Evolutionary conservation across 495 filamentous ascomycete genomes (phyloP), one percentile per base, ranked within the genome.

Genomic region (Tuber microsphaerosporum): DNA sequence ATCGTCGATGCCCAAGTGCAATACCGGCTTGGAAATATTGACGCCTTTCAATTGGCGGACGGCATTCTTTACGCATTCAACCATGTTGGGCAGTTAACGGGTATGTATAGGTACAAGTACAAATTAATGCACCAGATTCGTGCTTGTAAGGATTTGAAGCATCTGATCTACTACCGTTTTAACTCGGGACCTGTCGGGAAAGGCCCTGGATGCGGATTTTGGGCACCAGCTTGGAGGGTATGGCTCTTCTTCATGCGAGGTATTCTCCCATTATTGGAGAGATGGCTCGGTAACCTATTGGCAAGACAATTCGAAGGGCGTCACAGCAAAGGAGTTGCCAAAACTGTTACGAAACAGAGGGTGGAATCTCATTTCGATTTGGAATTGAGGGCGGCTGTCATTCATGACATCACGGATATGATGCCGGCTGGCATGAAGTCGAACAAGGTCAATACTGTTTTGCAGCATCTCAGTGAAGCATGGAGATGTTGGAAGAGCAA

Each of bases 401-500:
- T 99, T 93, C 93, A 94, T 31, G 96, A 99, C 85, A 86, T 99
- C 42, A 97, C 97, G 91, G 96, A 99, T 80, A 99, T 99, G 96
- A 99, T 99, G 96, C 96, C 96, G 1, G 96, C 97, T 83, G 96
- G 96, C 74, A 97, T 99, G 87, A 97, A 97, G 85, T 94, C 97
- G 83, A 99, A 94, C 85, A 99, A 99, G 85, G 94, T 99, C 84
- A 97, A 98, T 83, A 97, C 95, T 2, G 94, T 99, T 46, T 86
- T 99, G 70, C 95, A 99, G 81, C 95, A 99, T 88, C 86, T 98
- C 39, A 97, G 93, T 0, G 95, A 99, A 85, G 95, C 95, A 14
- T 99, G 95, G 95, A 88, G 95, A 84, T 99, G 95, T 85, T 99
- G 95, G 95, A 99, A 99, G 91, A 97, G 94, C 87, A 99, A 99